phyloP scores from a whole-genome alignment of 805 yeast species.

The Maudiozyma barnettii region DNA sequence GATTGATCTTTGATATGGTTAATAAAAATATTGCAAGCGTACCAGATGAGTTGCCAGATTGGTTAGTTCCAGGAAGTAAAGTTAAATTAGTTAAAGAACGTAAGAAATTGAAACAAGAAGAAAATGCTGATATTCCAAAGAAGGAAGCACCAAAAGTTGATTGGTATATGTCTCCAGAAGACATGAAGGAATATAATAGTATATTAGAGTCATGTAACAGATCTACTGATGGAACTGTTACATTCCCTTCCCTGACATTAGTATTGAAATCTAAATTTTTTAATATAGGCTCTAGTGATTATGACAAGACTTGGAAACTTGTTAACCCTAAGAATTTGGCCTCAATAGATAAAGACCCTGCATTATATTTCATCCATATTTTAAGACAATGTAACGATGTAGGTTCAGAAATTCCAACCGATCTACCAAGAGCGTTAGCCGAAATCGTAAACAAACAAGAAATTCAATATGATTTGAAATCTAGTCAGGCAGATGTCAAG shows the following conservation, averaged over 20 bases:
- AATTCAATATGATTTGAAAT: conserved; percentile 59
- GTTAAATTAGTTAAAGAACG: conserved; percentile 80
- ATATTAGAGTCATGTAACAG: conserved; percentile 46
- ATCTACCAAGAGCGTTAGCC: conserved; percentile 87
- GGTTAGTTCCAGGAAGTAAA: conserved; percentile 89
- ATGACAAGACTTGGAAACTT: conserved; percentile 86
- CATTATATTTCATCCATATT: conserved; percentile 79
- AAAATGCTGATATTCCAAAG: conserved; percentile 20
- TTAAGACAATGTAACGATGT: conserved; percentile 77
- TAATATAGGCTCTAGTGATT: conserved; percentile 74
- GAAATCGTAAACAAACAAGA: conserved; percentile 85
- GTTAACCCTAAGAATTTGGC: conserved; percentile 84
- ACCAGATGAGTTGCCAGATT: conserved; percentile 71
- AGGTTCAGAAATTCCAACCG: conserved; percentile 76
- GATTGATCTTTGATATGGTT: conserved; percentile 83
- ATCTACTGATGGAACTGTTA: conserved; percentile 75
- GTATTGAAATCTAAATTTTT: conserved; percentile 53
- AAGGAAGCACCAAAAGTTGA: conserved; percentile 44
- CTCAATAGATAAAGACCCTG: conserved; percentile 89
- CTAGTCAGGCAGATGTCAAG: conserved; percentile 41
- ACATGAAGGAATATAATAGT: conserved; percentile 66
- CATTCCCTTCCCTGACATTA: conserved; percentile 59
- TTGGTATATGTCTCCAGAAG: conserved; percentile 94
- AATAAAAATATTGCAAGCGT: conserved; percentile 55
- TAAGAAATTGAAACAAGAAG: conserved; percentile 41